Evolutionary conservation across 2,329 filamentous ascomycete species (phyloP).

Genomic region (Chaetothyriales sp.): DNA sequence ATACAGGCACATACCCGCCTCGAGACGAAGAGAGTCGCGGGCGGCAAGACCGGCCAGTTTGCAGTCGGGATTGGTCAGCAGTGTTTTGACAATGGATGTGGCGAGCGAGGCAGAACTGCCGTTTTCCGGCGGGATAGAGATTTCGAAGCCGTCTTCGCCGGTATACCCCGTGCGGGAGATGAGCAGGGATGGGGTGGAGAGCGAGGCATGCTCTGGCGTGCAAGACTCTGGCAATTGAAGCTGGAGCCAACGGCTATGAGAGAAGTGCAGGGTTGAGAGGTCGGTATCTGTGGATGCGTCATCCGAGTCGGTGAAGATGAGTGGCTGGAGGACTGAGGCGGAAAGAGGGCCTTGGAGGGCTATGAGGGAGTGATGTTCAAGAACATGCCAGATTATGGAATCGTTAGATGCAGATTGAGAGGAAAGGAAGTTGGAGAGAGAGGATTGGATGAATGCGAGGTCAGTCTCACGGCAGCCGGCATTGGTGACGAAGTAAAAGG

Average conservation of each 20-base stretch:
- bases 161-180: constrained; percentile 90
- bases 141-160: constrained; percentile 95
- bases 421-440: constrained; percentile 50
- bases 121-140: constrained; percentile 61
- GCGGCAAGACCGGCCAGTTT: constrained; percentile 80
- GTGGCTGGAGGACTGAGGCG: constrained; percentile 51
- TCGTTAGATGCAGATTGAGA: constrained; percentile 33
- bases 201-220: constrained; percentile 27
- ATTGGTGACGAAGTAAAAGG: constrained; percentile 91
- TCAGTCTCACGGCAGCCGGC: constrained; percentile 87
- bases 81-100: constrained; percentile 47
- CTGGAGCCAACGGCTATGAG: constrained; percentile 53
- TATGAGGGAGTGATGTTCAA: constrained; percentile 63
- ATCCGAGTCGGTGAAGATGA: constrained; percentile 41
- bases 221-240: constrained; percentile 41
- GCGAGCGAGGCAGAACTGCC: constrained; percentile 37
- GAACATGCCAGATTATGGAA: constrained; percentile 53
- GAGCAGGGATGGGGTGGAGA: constrained; percentile 44
- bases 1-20: constrained; percentile 98
- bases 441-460: constrained; percentile 56
- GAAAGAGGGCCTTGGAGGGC: constrained; percentile 80
- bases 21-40: constrained; percentile 79
- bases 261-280: constrained; percentile 66
- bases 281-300: constrained; percentile 31
- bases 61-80: constrained; percentile 53